Conservation (phyloP, 2,329 filamentous ascomycete species). For the Tolypocladium album region DNA sequence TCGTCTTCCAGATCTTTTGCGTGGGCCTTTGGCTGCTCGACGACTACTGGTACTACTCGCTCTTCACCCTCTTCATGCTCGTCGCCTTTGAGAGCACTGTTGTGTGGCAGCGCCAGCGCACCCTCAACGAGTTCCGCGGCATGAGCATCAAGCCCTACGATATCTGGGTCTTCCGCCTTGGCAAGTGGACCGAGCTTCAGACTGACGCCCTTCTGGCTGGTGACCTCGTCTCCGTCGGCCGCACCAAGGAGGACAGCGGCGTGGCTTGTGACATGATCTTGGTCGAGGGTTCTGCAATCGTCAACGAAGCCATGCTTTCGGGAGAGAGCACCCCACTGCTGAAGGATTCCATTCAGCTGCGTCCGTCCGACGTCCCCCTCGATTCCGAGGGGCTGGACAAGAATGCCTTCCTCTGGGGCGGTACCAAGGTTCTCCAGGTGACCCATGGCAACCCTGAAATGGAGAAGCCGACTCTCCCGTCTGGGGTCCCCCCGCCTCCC, state of each 20-base stretch:
- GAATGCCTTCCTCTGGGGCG: conserved; percentile 91
- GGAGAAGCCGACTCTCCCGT: conserved; percentile 58
- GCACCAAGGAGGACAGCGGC: conserved; percentile 93
- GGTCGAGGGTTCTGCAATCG: conserved; percentile 89
- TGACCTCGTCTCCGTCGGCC: conserved; percentile 81
- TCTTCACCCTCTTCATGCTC: conserved; percentile 98
- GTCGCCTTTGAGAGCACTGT: conserved; percentile 97
- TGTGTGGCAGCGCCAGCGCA: conserved; percentile 96
- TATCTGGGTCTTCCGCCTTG: conserved; percentile 78
- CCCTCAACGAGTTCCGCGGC: conserved; percentile 88
- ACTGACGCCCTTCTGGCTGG: conserved; percentile 91
- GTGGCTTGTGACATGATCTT: conserved; percentile 96
- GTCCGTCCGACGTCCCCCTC: conserved; percentile 67
- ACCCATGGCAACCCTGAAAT: conserved; percentile 76
- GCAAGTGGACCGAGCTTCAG: conserved; percentile 78
- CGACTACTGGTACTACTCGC: conserved; percentile 99
- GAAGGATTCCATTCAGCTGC: conserved; percentile 90
- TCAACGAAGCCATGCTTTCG: conserved; percentile 98
- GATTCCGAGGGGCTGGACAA: conserved; percentile 92
- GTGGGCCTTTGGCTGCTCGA: conserved; percentile 97
- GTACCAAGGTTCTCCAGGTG: conserved; percentile 93
- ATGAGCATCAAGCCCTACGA: conserved; percentile 99
- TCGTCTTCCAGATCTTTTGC: conserved; percentile 98
- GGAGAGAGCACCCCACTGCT: conserved; percentile 94
- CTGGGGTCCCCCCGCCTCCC: conserved; percentile 72